Percentiles rank a stretch among this genome's conserved stretches.
These are phyloP conservation scores for Glycine tomentella DNA, from an alignment of 306 rosid species.

Conservation along the genomic window DNA sequence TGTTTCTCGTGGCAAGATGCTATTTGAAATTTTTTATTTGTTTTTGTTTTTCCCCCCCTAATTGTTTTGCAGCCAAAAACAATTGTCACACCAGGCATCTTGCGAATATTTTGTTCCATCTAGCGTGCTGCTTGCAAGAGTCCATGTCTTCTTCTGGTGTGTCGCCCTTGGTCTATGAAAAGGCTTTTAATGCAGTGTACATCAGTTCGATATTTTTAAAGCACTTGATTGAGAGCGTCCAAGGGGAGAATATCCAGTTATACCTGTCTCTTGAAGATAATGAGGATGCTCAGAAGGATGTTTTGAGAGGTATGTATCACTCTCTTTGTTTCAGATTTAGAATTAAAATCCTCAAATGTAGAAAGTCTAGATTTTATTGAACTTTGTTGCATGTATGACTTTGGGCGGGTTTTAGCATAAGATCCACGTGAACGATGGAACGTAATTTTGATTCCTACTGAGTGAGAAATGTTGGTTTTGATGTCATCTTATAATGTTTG, in stretches of 20 bases:
- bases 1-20: constrained; percentile 16
- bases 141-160: constrained; percentile 71
- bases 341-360: constrained; percentile 6
- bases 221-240: constrained; percentile 79
- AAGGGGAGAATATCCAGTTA: constrained; percentile 62
- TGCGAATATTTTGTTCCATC: constrained; percentile 87
- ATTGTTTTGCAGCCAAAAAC: constrained; percentile 74
- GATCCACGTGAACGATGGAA: constrained; percentile 30
- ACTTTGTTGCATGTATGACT: constrained; percentile 20
- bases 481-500: constrained; percentile 4
- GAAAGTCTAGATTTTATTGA: constrained; percentile 8
- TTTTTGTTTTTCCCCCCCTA: not conserved
- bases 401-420: constrained; percentile 1
- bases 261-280: constrained; percentile 69
- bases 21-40: constrained; percentile 1
- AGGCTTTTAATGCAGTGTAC: constrained; percentile 88
- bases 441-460: constrained; percentile 31
- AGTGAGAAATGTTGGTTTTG: not conserved
- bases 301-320: constrained; percentile 64
- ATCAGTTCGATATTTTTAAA: constrained; percentile 83
- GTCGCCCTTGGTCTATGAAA: constrained; percentile 64
- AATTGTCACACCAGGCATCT: constrained; percentile 85
- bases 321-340: constrained; percentile 9
- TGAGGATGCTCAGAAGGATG: constrained; percentile 61
- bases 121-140: constrained; percentile 86